Base-by-base conservation (phyloP, 208 protist genomes). In the Trypanosoma avium region DNA sequence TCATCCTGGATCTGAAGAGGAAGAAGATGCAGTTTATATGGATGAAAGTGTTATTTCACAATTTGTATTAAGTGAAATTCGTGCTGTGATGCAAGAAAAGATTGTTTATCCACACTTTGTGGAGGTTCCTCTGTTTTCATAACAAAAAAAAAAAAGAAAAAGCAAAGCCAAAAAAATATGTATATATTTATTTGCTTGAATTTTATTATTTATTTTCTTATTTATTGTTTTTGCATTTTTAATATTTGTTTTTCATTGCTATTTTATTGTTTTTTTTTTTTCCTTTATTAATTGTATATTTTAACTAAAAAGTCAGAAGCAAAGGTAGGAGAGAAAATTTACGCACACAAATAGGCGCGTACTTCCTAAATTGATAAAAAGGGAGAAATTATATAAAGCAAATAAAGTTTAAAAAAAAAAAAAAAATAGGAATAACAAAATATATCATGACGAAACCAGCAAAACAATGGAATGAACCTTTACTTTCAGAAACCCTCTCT, bases 71-170 rank as follows among this genome's bases (percentile, higher is more conserved):
- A 72, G 70, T 21, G 89, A 95, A 67, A 70, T 95, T 29, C 74
- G 79, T 15, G 68, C 79, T 1, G 71, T 90, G 50, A 43, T 95
- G 56, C 67, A 80, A 32, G 77, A 92, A 38, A 86, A 82, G 22
- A 61, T 92, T 26, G 58, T 95, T 24, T 79, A 83, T 0, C 89
- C 89, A 9, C 81, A 95, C 58, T 91, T 74, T 52, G 73, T 95
- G 22, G 61, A 40, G 5, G 58, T 92, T 30, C 84, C 83, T 0
- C 22, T 95, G 2, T 50, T 38, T 60, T 5, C 32, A 0, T 67
- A 21, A 65, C 47, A 35, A 33, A 65, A 2, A 32, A 56, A 38
- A 43, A 33, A 33, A 30, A 54, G 21, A 53, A 26, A 40, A 36
- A 48, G 33, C n/a, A 26, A 5, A 24, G 15, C 22, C 3, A 13